Evolutionary conservation across 148 eudicot genomes (phyloP).

Genomic region (Fagopyrum homotropicum): DNA sequence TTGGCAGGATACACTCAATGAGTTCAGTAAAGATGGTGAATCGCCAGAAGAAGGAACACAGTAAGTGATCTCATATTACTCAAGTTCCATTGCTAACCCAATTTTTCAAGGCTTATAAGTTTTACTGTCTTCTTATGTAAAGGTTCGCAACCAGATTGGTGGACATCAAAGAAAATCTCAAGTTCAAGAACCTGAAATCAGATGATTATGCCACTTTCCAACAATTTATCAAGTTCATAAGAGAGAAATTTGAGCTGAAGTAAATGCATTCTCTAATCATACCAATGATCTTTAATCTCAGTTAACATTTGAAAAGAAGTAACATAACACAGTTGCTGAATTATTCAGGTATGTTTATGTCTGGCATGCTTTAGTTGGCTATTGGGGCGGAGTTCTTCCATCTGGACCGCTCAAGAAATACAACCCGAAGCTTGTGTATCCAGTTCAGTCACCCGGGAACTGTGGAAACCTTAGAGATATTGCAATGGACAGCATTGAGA

Average conservation of each 20-base stretch:
- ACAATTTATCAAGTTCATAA: slow-evolving; percentile 47
- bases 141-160: slow-evolving; percentile 53
- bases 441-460: slow-evolving; percentile 56
- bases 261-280: slow-evolving; percentile 4
- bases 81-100: not conserved
- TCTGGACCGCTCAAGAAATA: slow-evolving; percentile 40
- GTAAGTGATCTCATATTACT: slow-evolving; percentile 18
- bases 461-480: slow-evolving; percentile 51
- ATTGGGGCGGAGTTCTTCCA: slow-evolving; percentile 61
- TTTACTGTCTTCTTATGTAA: not conserved
- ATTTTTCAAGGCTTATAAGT: not conserved
- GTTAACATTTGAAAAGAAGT: not conserved
- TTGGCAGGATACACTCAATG: slow-evolving; percentile 58
- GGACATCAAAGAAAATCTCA: slow-evolving; percentile 38
- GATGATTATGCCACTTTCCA: slow-evolving; percentile 32
- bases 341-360: slow-evolving; percentile 39
- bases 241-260: slow-evolving; percentile 41
- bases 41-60: slow-evolving; percentile 35
- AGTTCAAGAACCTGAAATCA: slow-evolving; percentile 32
- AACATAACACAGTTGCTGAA: not conserved
- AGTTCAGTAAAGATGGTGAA: slow-evolving; percentile 37
- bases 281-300: not conserved
- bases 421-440: slow-evolving; percentile 42
- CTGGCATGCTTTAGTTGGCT: slow-evolving; percentile 63
- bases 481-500: slow-evolving; percentile 62